Evolutionary conservation across 805 yeast genomes (phyloP).

Genomic region (Peterozyma toletana): DNA sequence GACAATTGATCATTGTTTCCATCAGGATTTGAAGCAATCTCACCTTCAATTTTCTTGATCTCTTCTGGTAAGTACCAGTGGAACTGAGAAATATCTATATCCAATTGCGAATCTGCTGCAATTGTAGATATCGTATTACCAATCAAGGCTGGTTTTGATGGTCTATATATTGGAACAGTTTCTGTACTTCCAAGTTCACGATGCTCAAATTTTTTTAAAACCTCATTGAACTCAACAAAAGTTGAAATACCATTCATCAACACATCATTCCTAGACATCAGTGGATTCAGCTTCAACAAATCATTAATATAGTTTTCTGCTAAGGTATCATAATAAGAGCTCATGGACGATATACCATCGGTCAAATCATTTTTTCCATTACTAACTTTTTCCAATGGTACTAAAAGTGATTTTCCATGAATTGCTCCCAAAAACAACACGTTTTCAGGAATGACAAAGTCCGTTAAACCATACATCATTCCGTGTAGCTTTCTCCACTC

Average conservation of each 20-base stretch:
- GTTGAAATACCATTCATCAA: conserved; percentile 3
- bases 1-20: background rate
- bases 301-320: conserved; percentile 1
- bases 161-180: background rate
- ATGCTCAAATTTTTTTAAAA: background rate
- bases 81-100: conserved; percentile 1
- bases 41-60: background rate
- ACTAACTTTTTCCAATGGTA: conserved; percentile 3
- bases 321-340: conserved; percentile 1
- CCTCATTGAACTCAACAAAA: conserved; percentile 1
- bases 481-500: conserved; percentile 6
- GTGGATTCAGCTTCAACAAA: background rate
- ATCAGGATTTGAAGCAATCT: background rate
- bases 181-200: background rate
- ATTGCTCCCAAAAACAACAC: conserved; percentile 7
- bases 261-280: background rate
- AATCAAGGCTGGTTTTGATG: background rate
- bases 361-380: conserved; percentile 8
- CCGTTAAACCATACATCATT: conserved; percentile 1
- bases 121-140: background rate
- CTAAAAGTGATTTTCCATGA: background rate
- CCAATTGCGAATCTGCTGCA: background rate
- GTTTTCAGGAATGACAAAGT: conserved; percentile 2
- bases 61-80: conserved; percentile 7
- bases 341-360: conserved; percentile 1